Evolutionary conservation across 176 grass and related monocot species (phyloP), one percentile per base, ranked within the genome.

Genomic region (Saccharum officinarum): DNA sequence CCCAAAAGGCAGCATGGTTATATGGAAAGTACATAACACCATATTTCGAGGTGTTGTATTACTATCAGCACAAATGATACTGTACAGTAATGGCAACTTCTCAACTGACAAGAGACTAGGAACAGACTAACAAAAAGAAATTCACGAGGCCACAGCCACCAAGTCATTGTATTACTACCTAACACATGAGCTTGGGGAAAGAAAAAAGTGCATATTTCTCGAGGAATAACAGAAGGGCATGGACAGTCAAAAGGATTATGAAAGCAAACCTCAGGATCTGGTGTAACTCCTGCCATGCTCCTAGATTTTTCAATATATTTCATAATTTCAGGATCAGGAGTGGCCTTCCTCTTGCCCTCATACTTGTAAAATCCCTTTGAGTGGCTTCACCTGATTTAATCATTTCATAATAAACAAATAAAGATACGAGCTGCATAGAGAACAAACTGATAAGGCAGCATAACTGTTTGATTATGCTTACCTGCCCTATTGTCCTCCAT

Each of bases 301-400:
- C 90, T 90, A 77, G 96, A 95, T 42, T 94, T 94, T 42, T 95
- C 88, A 71, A 98, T 84, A 74, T 92, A 94, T 46, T 86, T 90
- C 17, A 80, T 80, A 61, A 98, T 94, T 86, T 98, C 88, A 63
- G 91, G 89, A 68, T 95, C 96, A 37, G 96, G 89, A 77, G 30
- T 93, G 38, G 96, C 91, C 78, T 95, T 95, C 69, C 93, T 92
- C 82, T 88, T 98, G 61, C 92, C 87, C 89, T 98, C 96, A 20
- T 98, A 98, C 83, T 95, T 95, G 85, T 98, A 98, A 69, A 98
- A 98, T 12, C 96, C 96, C 59, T 92, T 69, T 78, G 66, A 72
- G 74, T 88, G 12, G 88, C 97, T 85, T 95, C 93, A 78, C 97
- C 97, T 95, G 82, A 66, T 8, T 49, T 64, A 57, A 60, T 20